These are phyloP conservation scores for Aspergillus cejpii DNA, from an alignment of 2,329 filamentous ascomycete species.

Conservation along the genomic window DNA sequence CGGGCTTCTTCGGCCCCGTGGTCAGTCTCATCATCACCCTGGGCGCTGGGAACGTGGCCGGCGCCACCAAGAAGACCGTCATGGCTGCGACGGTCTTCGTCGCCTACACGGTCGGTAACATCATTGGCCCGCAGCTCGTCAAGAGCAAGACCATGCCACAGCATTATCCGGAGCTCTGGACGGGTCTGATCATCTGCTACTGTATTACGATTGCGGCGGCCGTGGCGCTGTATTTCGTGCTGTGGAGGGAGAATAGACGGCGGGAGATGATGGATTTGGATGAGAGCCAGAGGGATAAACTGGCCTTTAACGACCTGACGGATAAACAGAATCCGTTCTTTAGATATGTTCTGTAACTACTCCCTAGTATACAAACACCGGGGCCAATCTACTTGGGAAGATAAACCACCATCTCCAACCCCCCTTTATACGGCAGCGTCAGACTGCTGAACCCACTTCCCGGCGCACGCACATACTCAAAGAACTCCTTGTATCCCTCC, in stretches of 20 bases:
- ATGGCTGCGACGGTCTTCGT: slow-evolving; percentile 69
- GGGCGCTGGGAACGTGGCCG: slow-evolving; percentile 63
- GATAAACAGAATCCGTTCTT: slow-evolving; percentile 64
- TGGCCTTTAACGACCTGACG: slow-evolving; percentile 62
- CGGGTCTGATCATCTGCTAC: slow-evolving; percentile 62
- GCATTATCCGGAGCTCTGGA: slow-evolving; percentile 68
- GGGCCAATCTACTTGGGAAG: slow-evolving; percentile 2
- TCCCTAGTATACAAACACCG: too few relatives aligned
- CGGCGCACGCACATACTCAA: slow-evolving; percentile 42
- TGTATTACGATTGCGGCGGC: slow-evolving; percentile 59
- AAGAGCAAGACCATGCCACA: slow-evolving; percentile 56
- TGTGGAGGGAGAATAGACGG: slow-evolving; percentile 53
- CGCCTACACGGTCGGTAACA: slow-evolving; percentile 69
- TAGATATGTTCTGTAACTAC: slow-evolving; percentile 49
- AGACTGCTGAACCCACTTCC: slow-evolving; percentile 46
- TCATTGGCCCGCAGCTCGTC: slow-evolving; percentile 66
- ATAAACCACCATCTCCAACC: slow-evolving; percentile 44
- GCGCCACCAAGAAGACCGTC: slow-evolving; percentile 70
- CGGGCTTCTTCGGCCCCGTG: slow-evolving; percentile 65
- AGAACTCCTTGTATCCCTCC: slow-evolving; percentile 44
- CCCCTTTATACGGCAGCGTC: slow-evolving; percentile 46
- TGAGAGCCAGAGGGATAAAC: slow-evolving; percentile 55
- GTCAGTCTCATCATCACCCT: slow-evolving; percentile 56
- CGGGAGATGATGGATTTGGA: slow-evolving; percentile 47
- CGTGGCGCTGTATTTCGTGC: slow-evolving; percentile 51